These are phyloP conservation scores for Penicillium sp. DNA, from an alignment of 2,329 filamentous ascomycete genomes.

Conservation along the genomic window DNA sequence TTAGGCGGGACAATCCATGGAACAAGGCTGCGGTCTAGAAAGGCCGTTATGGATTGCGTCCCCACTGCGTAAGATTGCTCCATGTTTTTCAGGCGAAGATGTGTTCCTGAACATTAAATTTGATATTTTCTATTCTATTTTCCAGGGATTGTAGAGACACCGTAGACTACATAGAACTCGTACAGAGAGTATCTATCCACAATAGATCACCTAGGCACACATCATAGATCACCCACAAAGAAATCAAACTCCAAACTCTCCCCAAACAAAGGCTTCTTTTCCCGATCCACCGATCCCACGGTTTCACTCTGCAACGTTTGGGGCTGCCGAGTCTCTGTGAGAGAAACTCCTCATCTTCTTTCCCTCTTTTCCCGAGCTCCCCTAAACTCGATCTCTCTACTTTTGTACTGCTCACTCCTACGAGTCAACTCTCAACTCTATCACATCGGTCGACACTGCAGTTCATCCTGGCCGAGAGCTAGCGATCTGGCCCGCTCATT, in stretches of 20 bases:
- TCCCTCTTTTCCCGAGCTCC: background rate
- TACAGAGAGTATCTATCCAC: too few relatives aligned
- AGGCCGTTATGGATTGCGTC: constrained; percentile 17
- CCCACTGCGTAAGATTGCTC: constrained; percentile 21
- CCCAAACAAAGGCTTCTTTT: constrained; percentile 1
- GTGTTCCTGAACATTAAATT: constrained; percentile 9
- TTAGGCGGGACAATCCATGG: constrained; percentile 13
- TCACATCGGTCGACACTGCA: constrained; percentile 11
- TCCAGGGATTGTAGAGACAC: too few relatives aligned
- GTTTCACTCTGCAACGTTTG: constrained; percentile 4
- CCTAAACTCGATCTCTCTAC: background rate
- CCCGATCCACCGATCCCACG: constrained; percentile 1
- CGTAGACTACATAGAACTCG: too few relatives aligned
- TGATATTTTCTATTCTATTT: background rate
- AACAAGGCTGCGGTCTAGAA: constrained; percentile 20
- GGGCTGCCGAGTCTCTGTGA: background rate
- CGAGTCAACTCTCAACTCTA: background rate
- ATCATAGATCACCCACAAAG: background rate
- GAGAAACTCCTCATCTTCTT: background rate
- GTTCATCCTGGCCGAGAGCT: constrained; percentile 11
- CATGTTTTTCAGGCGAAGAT: constrained; percentile 5
- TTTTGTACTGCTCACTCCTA: background rate
- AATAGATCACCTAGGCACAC: too few relatives aligned
- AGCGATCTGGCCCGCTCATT: constrained; percentile 16
- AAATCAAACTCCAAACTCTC: background rate